These are phyloP conservation scores for Mycena rebaudengoi DNA, from an alignment of 768 basidiomycete genomes.

Conservation along the genomic window DNA sequence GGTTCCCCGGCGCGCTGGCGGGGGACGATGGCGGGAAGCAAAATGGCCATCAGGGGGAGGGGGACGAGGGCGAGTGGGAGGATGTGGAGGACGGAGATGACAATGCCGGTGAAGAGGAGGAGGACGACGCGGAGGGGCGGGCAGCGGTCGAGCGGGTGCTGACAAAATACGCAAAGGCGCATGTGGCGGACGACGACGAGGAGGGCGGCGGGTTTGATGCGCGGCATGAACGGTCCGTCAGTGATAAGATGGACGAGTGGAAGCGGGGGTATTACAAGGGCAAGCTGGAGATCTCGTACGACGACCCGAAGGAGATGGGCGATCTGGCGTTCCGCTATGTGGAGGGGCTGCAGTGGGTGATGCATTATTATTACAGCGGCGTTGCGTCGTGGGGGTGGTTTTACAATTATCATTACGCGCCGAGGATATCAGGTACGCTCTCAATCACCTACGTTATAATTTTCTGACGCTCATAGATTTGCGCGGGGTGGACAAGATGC, in stretches of 20 bases:
- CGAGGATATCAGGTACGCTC: constrained; percentile 87
- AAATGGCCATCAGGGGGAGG: constrained; percentile 22
- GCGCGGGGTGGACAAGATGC: constrained; percentile 81
- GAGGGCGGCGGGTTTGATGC: constrained; percentile 81
- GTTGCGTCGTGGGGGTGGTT: constrained; percentile 99
- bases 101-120: constrained; percentile 23
- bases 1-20: constrained; percentile 55
- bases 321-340: constrained; percentile 83
- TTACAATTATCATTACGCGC: constrained; percentile 97
- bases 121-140: constrained; percentile 45
- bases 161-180: constrained; percentile 83
- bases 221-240: constrained; percentile 73
- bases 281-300: constrained; percentile 85
- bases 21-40: constrained; percentile 44
- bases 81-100: background rate
- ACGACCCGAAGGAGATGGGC: constrained; percentile 72
- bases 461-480: constrained; percentile 46
- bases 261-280: constrained; percentile 91
- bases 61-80: constrained; percentile 11
- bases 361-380: constrained; percentile 98
- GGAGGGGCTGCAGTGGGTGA: constrained; percentile 98
- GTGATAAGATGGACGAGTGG: constrained; percentile 93
- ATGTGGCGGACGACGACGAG: constrained; percentile 61
- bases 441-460: background rate
- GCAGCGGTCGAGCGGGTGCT: constrained; percentile 83